Base-by-base conservation (phyloP, 805 yeast species). In the Lipomyces spencermartinsiae region DNA sequence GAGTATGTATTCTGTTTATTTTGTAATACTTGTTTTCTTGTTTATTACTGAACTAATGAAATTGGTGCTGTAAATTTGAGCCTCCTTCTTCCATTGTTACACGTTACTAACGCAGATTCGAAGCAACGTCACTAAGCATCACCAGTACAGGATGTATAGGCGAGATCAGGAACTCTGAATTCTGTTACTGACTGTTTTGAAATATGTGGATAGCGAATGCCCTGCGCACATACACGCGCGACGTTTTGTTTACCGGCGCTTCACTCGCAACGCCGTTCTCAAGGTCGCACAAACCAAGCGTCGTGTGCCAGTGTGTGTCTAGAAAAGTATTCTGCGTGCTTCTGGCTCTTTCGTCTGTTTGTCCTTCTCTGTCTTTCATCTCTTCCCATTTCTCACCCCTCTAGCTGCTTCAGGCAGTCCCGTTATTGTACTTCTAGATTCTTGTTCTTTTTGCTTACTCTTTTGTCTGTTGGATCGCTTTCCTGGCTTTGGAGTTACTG, bases 391-490 rank as follows among this genome's bases (percentile, higher is more conserved):
- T 25, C 65, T 22, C 49, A 2, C 4, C 55, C 19, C 12, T 33
- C 46, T 19, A 16, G 25, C 57, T 39, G 22, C 39, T 16, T 43
- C 29, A 19, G 29, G 14, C 29, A 34, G 43, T 43, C 25, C 55
- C 6, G 16, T 54, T 33, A 53, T 43, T 53, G 51, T 37, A 43
- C 39, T 55, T 55, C 58, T 49, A 25, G 55, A 14, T 39, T 54
- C 43, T 64, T n/a, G 57, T 19, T 61, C 53, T 39, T 39, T 56
- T 60, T 55, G 61, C 63, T 43, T 22, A 9, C 31, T n/a, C 57
- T 31, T 49, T 37, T 49, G 29, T 37, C 7, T 19, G 22, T 19
- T 31, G 51, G 49, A 43, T 43, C 49, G 22, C 34, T 22, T 54
- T 54, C 34, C 34, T 54, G 57, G 16, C n/a, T 25, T 9, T 9